phyloP scores from a whole-genome alignment of 768 basidiomycete species.

The Termitomyces sp. region DNA sequence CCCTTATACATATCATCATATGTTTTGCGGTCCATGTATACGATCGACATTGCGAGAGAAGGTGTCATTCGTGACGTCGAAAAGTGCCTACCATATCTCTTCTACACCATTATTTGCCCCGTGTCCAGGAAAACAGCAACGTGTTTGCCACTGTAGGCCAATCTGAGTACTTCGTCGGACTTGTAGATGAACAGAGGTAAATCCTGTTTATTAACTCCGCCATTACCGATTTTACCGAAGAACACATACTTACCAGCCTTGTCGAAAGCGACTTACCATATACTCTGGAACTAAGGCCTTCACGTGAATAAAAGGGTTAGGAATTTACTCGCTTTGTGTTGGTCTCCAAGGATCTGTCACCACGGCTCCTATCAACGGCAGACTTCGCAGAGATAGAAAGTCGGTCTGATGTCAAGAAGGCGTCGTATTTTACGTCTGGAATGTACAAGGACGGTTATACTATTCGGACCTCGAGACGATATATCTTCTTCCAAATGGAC shows the following conservation, averaged over 20 bases:
- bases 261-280: conserved; percentile 53
- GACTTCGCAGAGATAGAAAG: no score
- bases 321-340: background rate
- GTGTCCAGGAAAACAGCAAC: conserved; percentile 61
- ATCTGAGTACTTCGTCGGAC: conserved; percentile 35
- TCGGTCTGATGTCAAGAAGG: no score
- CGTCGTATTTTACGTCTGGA: no score
- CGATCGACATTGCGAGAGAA: conserved; percentile 55
- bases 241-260: conserved; percentile 29
- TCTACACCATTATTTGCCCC: conserved; percentile 28
- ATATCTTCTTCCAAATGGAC: no score
- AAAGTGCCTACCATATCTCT: conserved; percentile 57
- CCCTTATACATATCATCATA: no score
- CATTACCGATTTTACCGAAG: background rate
- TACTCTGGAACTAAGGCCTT: conserved; percentile 40
- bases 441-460: no score
- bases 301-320: conserved; percentile 61
- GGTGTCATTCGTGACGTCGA: conserved; percentile 39
- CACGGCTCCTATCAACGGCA: no score
- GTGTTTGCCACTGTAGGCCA: conserved; percentile 63
- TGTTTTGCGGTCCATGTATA: conserved; percentile 38
- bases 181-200: conserved; percentile 45
- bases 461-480: no score
- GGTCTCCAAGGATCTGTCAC: no score
- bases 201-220: conserved; percentile 21